These are phyloP conservation scores for Epichloe hybrida DNA, from an alignment of 2,329 filamentous ascomycete species.

Conservation along the genomic window DNA sequence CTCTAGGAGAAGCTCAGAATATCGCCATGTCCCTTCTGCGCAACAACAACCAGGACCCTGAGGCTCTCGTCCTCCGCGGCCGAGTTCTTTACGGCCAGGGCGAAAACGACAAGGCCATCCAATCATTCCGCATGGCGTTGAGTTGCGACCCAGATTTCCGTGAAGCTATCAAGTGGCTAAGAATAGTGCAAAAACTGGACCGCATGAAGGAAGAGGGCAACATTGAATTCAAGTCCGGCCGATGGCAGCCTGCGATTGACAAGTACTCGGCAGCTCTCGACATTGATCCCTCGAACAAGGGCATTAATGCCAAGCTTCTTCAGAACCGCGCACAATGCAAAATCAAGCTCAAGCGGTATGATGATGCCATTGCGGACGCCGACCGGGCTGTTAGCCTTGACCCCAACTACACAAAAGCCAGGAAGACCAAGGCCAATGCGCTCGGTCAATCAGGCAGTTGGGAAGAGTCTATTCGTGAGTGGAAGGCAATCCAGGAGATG, in stretches of 20 bases:
- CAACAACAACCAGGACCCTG: constrained; percentile 79
- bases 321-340: constrained; percentile 86
- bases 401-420: constrained; percentile 73
- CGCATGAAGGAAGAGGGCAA: constrained; percentile 93
- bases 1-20: constrained; percentile 82
- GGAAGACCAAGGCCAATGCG: constrained; percentile 87
- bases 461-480: constrained; percentile 82
- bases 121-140: constrained; percentile 81
- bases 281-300: constrained; percentile 77
- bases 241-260: constrained; percentile 67
- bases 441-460: constrained; percentile 74
- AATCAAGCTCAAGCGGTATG: constrained; percentile 71
- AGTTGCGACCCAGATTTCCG: constrained; percentile 85
- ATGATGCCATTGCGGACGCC: constrained; percentile 71
- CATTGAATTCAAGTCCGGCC: constrained; percentile 70
- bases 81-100: constrained; percentile 80
- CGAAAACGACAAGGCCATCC: constrained; percentile 87
- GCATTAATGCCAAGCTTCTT: constrained; percentile 86
- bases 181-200: constrained; percentile 82
- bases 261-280: constrained; percentile 73
- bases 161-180: constrained; percentile 75
- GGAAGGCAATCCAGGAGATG: constrained; percentile 72
- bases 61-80: constrained; percentile 81
- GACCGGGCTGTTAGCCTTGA: constrained; percentile 74
- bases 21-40: constrained; percentile 80